Conservation (phyloP, 495 filamentous ascomycete species). For the Tuber indicum region DNA sequence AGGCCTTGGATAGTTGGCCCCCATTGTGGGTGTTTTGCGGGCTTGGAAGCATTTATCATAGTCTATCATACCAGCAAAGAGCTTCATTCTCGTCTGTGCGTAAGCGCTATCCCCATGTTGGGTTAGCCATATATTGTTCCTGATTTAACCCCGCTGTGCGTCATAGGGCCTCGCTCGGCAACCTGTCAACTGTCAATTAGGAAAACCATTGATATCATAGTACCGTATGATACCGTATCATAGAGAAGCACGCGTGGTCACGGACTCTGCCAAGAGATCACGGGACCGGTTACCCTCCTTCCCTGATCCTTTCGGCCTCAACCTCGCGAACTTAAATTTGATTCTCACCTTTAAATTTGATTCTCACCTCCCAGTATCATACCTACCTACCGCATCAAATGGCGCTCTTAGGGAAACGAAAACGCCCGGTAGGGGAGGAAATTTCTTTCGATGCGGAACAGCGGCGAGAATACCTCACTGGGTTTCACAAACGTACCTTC, state of each 20-base stretch:
- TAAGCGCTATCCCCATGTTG: not conserved
- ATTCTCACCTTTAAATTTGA: not conserved
- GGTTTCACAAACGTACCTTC: constrained; percentile 80
- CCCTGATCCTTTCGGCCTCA: not conserved
- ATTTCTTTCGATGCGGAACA: constrained; percentile 72
- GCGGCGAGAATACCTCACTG: constrained; percentile 77
- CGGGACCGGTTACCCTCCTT: not conserved
- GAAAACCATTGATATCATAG: too few relatives aligned
- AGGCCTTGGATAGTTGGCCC: not conserved
- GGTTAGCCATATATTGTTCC: not conserved
- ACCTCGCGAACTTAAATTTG: not conserved
- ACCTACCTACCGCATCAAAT: not conserved
- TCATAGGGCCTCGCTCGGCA: not conserved
- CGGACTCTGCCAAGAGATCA: not conserved
- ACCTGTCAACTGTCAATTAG: not conserved
- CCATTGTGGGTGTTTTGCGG: not conserved
- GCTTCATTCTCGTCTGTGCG: not conserved
- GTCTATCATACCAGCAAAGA: not conserved
- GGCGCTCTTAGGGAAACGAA: not conserved
- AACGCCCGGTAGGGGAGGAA: constrained; percentile 43
- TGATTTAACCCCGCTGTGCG: not conserved
- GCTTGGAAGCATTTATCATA: not conserved
- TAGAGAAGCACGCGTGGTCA: not conserved
- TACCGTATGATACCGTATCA: too few relatives aligned
- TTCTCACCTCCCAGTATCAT: too few relatives aligned